phyloP scores from a whole-genome alignment of 768 basidiomycete species.

The Pholiota conissans region DNA sequence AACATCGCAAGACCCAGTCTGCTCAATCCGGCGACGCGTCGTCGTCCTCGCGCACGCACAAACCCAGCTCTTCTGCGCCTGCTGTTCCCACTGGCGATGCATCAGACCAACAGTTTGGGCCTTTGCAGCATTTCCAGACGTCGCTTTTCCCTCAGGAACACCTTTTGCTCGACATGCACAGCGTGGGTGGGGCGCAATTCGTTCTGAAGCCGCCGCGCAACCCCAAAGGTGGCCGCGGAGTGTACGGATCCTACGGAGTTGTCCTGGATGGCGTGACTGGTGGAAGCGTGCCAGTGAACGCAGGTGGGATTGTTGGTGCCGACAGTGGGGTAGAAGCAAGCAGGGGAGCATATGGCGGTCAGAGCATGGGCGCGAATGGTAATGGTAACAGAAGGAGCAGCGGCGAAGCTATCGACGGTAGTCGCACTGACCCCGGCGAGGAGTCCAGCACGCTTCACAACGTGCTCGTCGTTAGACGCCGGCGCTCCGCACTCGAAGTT shows the following conservation, averaged over 20 bases:
- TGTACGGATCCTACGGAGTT: neutral
- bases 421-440: neutral
- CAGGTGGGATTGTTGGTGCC: neutral
- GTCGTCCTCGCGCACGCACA: neutral
- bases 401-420: neutral
- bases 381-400: too few relatives aligned
- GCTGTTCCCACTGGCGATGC: neutral
- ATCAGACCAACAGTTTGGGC: neutral
- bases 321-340: neutral
- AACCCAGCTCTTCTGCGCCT: neutral
- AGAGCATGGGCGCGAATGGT: neutral
- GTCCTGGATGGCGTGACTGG: neutral
- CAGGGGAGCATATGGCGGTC: neutral
- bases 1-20: neutral
- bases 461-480: neutral
- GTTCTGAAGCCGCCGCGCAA: conserved; percentile 19
- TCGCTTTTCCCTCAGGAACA: conserved; percentile 14
- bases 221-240: conserved; percentile 5
- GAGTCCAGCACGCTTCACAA: neutral
- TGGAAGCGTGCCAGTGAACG: neutral
- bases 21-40: neutral
- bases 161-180: conserved; percentile 7
- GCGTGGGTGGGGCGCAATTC: conserved; percentile 23
- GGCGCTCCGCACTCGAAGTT: neutral
- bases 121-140: neutral